phyloP scores from a whole-genome alignment of 257 asterid genomes.

The Nicotiana benthamiana region DNA sequence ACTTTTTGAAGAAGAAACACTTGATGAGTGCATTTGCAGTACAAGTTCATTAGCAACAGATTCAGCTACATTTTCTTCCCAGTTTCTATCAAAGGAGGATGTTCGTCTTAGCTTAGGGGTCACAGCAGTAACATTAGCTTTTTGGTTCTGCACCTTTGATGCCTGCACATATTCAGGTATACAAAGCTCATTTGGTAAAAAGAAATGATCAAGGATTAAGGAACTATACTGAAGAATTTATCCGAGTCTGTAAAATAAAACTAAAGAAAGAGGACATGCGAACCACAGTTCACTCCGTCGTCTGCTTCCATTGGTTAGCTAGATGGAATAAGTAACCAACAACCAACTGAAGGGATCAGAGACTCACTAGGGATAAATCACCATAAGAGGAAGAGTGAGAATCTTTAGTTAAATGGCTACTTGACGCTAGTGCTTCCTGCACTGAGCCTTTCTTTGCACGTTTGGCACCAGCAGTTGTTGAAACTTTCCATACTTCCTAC shows the following conservation, averaged over 20 bases:
- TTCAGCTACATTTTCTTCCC: conserved; percentile 99
- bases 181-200: not conserved
- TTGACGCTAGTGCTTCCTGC: conserved; percentile 45
- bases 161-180: conserved; percentile 26
- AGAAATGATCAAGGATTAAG: not conserved
- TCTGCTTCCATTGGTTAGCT: not conserved
- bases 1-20: conserved; percentile 44
- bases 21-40: conserved; percentile 63
- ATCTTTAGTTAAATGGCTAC: conserved; percentile 48
- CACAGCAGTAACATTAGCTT: conserved; percentile 49
- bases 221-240: not conserved
- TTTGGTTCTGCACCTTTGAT: conserved; percentile 57
- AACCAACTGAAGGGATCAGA: conserved; percentile 7
- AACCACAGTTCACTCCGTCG: not conserved
- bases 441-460: conserved; percentile 73
- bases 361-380: conserved; percentile 79
- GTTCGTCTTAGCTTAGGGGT: conserved; percentile 85
- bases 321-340: conserved; percentile 4
- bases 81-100: conserved; percentile 89
- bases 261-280: not conserved
- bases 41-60: conserved; percentile 97
- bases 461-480: conserved; percentile 87
- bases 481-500: conserved; percentile 95
- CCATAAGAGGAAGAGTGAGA: conserved; percentile 30
- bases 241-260: not conserved